Base-by-base conservation (phyloP, 106 monocot species). In the Acorus calamus region DNA sequence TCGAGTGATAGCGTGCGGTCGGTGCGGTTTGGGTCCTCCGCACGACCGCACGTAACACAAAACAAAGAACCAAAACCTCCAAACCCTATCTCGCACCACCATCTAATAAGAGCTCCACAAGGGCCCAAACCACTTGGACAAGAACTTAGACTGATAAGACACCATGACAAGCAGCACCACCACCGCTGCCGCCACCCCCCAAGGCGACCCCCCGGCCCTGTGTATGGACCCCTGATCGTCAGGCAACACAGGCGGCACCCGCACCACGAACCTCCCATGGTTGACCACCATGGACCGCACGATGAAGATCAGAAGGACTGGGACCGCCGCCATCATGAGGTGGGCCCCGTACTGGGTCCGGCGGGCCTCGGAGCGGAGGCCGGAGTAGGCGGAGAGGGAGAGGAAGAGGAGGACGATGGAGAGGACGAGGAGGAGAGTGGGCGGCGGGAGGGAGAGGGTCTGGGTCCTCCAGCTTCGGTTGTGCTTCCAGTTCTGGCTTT, bases 391-490 rank as follows among this genome's bases (percentile, higher is more conserved):
- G 7, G 81, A 77, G 43, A 94, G 56, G 7, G 66, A 66, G 53
- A 89, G 74, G 60, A 94, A 79, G 72, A 94, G 80, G 50, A 84
- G 13, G 11, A 94, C 86, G 71, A 94, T 94, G 79, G 78, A 70
- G 68, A 89, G 73, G 77, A 94, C 13, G 56, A 69, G 73, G n/a
- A 94, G 28, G 50, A 94, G 77, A 0, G 71, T 77, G 0, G 66
- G 61, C 0, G 89, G 89, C 28, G 94, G 89, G 28, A 84, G 84
- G 50, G 89, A 79, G 64, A 75, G 58, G 49, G 84, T 76, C 3
- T 79, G 46, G 11, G 71, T 44, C 28, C 73, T 76, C 47, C 52
- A 67, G 46, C 53, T 57, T 89, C 94, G 90, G 4, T 84, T 77
- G 2, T 79, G 86, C 63, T 84, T 89, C 86, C 94, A 89, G 28